Percentiles rank a stretch among this genome's conserved stretches.
phyloP scores from a whole-genome alignment of 73 alveolate genomes.

The Breviolum minutum region DNA sequence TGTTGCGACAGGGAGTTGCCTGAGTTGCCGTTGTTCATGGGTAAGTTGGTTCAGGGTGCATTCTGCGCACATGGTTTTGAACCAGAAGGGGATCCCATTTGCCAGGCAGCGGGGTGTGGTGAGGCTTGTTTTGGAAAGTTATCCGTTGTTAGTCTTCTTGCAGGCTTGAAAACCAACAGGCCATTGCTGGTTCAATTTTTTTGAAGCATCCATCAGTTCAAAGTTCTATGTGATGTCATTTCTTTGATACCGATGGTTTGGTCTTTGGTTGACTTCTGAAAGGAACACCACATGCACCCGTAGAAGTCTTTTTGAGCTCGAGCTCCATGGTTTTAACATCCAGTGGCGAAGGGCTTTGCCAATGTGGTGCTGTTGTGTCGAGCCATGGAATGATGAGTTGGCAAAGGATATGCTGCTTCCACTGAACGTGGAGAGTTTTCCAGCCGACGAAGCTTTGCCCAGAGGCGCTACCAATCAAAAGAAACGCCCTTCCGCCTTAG shows the following conservation, averaged over 20 bases:
- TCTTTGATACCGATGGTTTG: no score
- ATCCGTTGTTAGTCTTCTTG: background rate
- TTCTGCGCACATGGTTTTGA: slow-evolving; percentile 39
- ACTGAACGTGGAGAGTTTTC: no score
- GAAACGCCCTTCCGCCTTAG: no score
- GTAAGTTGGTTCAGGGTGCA: background rate
- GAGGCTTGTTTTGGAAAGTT: background rate
- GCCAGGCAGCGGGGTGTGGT: background rate
- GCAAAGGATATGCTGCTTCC: background rate
- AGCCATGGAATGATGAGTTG: background rate
- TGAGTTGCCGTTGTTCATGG: background rate
- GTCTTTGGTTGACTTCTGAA: no score
- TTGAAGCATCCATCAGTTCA: no score
- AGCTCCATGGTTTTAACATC: background rate
- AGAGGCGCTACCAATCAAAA: no score
- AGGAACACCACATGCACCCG: no score
- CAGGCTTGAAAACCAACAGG: no score
- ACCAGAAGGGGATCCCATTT: slow-evolving; percentile 15
- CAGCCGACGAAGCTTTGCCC: no score
- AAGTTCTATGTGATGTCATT: no score
- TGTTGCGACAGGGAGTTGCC: no score
- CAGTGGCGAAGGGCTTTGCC: background rate
- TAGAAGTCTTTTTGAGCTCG: no score
- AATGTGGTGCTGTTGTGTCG: slow-evolving; percentile 29
- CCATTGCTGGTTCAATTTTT: background rate